A percentile compares a stretch with the other conserved stretches of the same genome.
These are phyloP conservation scores for Diaporthe sp. DNA, from an alignment of 2,329 filamentous ascomycete species.

Conservation along the genomic window DNA sequence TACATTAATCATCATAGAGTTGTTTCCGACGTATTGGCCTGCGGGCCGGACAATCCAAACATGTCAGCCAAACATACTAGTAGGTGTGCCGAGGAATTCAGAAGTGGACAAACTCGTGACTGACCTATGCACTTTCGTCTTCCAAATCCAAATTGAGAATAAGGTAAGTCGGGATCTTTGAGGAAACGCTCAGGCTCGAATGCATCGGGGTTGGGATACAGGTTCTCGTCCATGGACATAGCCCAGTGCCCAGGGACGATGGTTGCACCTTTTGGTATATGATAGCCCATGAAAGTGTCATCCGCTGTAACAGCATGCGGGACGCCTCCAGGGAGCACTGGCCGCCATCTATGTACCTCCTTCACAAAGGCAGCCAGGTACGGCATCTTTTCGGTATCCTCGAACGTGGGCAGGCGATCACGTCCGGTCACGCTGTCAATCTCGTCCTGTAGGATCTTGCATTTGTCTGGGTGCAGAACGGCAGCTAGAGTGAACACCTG, in stretches of 20 bases:
- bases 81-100: too few relatives aligned
- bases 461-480: constrained; percentile 55
- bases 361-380: constrained; percentile 59
- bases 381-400: constrained; percentile 54
- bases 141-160: constrained; percentile 7
- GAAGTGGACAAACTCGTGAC: background rate
- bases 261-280: constrained; percentile 58
- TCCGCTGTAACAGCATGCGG: constrained; percentile 58
- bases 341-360: constrained; percentile 58
- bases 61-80: too few relatives aligned
- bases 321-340: constrained; percentile 53
- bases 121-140: constrained; percentile 14
- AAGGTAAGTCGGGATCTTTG: constrained; percentile 30
- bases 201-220: constrained; percentile 52
- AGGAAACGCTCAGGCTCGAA: constrained; percentile 58
- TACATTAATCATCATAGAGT: constrained; percentile 4
- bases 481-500: constrained; percentile 61
- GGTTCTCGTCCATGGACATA: constrained; percentile 58
- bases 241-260: constrained; percentile 54
- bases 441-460: constrained; percentile 55
- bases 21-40: constrained; percentile 2
- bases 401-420: constrained; percentile 53
- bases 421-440: constrained; percentile 55
- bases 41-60: too few relatives aligned
- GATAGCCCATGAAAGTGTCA: constrained; percentile 57